Conservation (phyloP, 768 basidiomycete species). For the Termitomyces sp. region DNA sequence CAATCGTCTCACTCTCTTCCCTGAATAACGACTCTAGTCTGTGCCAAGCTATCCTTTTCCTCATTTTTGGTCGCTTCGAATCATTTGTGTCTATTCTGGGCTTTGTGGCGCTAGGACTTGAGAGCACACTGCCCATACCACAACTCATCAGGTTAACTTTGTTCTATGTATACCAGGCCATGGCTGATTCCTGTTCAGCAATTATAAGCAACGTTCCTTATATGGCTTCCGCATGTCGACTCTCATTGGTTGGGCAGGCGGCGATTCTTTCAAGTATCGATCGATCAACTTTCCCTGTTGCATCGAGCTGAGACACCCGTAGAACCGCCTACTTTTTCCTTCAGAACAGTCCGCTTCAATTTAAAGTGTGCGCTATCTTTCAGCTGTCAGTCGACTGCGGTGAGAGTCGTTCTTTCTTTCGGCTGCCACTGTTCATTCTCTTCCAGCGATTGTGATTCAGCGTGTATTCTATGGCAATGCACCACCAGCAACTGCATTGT, state of each 20-base stretch:
- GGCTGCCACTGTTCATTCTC: background rate
- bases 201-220: slow-evolving; percentile 71
- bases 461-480: slow-evolving; percentile 69
- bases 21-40: slow-evolving; percentile 30
- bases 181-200: slow-evolving; percentile 35
- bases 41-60: slow-evolving; percentile 65
- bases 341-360: slow-evolving; percentile 68
- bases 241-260: slow-evolving; percentile 76
- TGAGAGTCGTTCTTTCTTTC: slow-evolving; percentile 25
- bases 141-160: slow-evolving; percentile 65
- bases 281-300: background rate
- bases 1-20: background rate
- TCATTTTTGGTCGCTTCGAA: slow-evolving; percentile 64
- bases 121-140: slow-evolving; percentile 83
- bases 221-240: slow-evolving; percentile 86
- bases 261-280: slow-evolving; percentile 78
- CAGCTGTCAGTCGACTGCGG: slow-evolving; percentile 77
- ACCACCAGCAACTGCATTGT: slow-evolving; percentile 47
- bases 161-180: background rate
- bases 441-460: slow-evolving; percentile 64
- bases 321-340: slow-evolving; percentile 81
- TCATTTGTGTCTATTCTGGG: slow-evolving; percentile 61
- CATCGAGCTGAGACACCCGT: background rate
- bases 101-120: slow-evolving; percentile 74
- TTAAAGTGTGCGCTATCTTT: slow-evolving; percentile 79